phyloP scores from a whole-genome alignment of 2,329 filamentous ascomycete species.

The Colletotrichum echinochloae region DNA sequence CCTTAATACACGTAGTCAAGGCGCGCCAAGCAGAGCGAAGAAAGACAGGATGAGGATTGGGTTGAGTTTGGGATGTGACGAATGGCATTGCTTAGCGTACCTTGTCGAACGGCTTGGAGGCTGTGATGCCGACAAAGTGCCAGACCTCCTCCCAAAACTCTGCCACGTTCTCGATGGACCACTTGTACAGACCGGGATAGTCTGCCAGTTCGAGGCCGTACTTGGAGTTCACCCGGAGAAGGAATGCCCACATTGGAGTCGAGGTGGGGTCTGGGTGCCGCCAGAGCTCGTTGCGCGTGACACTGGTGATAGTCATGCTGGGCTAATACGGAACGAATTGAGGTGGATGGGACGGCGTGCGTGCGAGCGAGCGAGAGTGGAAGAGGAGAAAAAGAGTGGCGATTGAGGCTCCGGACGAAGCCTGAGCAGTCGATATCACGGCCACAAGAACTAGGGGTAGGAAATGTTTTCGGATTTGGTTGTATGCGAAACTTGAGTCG shows the following conservation, averaged over 20 bases:
- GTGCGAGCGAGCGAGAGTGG: not conserved
- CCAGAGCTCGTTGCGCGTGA: slow-evolving; percentile 70
- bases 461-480: slow-evolving; percentile 6
- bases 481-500: slow-evolving; percentile 6
- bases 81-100: slow-evolving; percentile 53
- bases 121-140: slow-evolving; percentile 82
- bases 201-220: slow-evolving; percentile 71
- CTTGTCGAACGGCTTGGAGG: slow-evolving; percentile 71
- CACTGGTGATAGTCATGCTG: slow-evolving; percentile 39
- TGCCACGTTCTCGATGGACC: slow-evolving; percentile 83
- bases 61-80: slow-evolving; percentile 20
- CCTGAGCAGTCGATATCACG: slow-evolving; percentile 10
- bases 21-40: slow-evolving; percentile 31
- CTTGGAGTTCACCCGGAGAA: slow-evolving; percentile 75
- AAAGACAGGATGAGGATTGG: slow-evolving; percentile 18
- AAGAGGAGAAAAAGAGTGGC: not conserved
- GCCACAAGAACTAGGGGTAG: not conserved
- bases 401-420: slow-evolving; percentile 14
- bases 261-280: slow-evolving; percentile 73
- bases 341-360: slow-evolving; percentile 10
- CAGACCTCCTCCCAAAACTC: slow-evolving; percentile 89
- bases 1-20: slow-evolving; percentile 12
- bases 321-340: slow-evolving; percentile 1
- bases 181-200: slow-evolving; percentile 83
- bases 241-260: slow-evolving; percentile 80